phyloP scores from a whole-genome alignment of 306 rosid species.

The Arachis hypogaea region DNA sequence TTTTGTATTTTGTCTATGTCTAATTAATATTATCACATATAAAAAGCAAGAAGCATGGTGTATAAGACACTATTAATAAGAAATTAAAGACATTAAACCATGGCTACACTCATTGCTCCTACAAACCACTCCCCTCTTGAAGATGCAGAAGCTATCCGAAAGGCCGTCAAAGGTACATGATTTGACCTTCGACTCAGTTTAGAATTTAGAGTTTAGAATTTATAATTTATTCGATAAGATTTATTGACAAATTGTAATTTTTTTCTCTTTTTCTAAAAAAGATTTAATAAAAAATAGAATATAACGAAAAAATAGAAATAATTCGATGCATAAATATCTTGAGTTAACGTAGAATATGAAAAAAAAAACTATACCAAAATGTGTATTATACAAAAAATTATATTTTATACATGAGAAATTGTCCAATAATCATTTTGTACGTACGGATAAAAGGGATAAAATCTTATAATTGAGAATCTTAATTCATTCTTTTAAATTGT shows the following conservation, averaged over 20 bases:
- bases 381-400: background rate
- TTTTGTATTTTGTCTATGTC: no score
- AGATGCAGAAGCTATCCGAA: conserved; percentile 70
- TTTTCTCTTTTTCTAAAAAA: no score
- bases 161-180: conserved; percentile 54
- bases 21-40: background rate
- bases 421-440: no score
- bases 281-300: no score
- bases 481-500: no score
- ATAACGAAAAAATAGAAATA: no score
- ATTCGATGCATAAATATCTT: no score
- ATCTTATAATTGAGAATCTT: background rate
- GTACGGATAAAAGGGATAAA: background rate
- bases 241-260: no score
- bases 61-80: background rate
- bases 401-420: no score
- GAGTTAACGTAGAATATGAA: no score
- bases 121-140: conserved; percentile 48
- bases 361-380: no score
- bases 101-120: conserved; percentile 63
- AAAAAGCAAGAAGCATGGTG: background rate
- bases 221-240: no score
- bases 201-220: background rate
- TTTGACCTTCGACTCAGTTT: background rate
- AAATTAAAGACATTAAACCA: conserved; percentile 10